These are phyloP conservation scores for Ogataea sp. DNA, from an alignment of 805 yeast genomes.

Conservation along the genomic window DNA sequence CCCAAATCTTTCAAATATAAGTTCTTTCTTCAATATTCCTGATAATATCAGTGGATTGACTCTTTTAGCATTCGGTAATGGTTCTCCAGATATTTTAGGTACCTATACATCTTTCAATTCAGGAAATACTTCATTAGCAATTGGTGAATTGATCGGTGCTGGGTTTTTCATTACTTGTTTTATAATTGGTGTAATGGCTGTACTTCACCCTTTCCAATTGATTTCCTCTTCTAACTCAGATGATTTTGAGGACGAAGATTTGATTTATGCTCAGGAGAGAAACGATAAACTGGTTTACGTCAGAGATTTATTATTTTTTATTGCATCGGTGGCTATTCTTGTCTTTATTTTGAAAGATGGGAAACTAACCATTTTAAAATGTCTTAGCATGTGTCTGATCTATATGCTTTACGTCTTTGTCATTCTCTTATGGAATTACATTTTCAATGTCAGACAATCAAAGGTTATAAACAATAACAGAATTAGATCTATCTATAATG, in stretches of 20 bases:
- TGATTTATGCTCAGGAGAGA: too few relatives aligned
- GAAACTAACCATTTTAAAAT: constrained; percentile 41
- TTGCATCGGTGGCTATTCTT: constrained; percentile 40
- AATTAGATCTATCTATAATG: constrained; percentile 22
- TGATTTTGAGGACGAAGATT: constrained; percentile 4
- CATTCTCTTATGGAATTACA: constrained; percentile 35
- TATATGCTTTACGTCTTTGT: constrained; percentile 57
- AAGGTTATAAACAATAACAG: constrained; percentile 13
- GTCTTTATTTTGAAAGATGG: constrained; percentile 44
- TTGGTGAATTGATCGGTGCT: constrained; percentile 90
- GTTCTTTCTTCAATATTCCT: constrained; percentile 56
- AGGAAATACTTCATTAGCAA: constrained; percentile 65
- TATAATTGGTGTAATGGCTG: constrained; percentile 71
- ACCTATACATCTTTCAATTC: constrained; percentile 74
- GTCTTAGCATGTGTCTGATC: constrained; percentile 43
- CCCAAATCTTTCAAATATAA: constrained; percentile 69
- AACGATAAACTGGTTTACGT: constrained; percentile 38
- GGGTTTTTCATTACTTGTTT: constrained; percentile 75
- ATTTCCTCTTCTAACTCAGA: constrained; percentile 5
- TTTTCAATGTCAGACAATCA: constrained; percentile 7
- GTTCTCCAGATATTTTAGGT: constrained; percentile 82
- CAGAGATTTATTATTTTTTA: constrained; percentile 58
- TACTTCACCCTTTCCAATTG: constrained; percentile 58
- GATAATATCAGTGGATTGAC: constrained; percentile 86
- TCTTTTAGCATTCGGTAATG: constrained; percentile 84